Percentiles rank a stretch among this genome's conserved stretches.
Evolutionary conservation across 2,329 filamentous ascomycete genomes (phyloP).

Genomic region (Neurospora sp.): DNA sequence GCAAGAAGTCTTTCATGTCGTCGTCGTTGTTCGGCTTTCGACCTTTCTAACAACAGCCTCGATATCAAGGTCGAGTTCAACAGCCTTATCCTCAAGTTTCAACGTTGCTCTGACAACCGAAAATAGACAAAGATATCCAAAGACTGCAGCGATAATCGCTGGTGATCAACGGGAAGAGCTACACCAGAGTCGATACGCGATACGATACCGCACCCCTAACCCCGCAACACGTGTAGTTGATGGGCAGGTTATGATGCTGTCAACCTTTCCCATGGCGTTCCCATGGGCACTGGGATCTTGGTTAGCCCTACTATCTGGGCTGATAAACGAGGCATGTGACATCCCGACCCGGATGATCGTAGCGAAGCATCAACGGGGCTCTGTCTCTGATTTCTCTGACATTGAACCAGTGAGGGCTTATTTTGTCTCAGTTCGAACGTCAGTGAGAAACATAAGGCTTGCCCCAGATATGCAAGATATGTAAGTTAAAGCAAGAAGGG

Average conservation of each 20-base stretch:
- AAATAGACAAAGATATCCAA: background rate
- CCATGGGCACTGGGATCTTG: background rate
- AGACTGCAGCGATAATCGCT: background rate
- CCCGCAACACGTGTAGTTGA: background rate
- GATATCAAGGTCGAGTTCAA: background rate
- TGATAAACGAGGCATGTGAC: background rate
- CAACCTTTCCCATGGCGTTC: background rate
- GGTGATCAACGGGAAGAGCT: background rate
- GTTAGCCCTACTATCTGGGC: background rate
- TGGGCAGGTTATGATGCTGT: background rate
- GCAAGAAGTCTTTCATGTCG: background rate
- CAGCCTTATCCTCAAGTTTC: background rate
- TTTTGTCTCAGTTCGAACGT: background rate
- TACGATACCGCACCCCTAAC: background rate
- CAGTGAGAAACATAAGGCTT: background rate
- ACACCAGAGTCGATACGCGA: background rate
- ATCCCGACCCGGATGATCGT: background rate
- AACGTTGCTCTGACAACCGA: background rate
- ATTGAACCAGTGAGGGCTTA: background rate
- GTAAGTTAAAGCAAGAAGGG: background rate
- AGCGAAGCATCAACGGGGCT: background rate
- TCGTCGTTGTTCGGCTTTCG: background rate
- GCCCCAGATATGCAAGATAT: background rate
- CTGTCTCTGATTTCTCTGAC: background rate
- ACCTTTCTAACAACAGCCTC: background rate